Evolutionary conservation across 495 filamentous ascomycete genomes (phyloP).

Genomic region (Penicillium parvum): DNA sequence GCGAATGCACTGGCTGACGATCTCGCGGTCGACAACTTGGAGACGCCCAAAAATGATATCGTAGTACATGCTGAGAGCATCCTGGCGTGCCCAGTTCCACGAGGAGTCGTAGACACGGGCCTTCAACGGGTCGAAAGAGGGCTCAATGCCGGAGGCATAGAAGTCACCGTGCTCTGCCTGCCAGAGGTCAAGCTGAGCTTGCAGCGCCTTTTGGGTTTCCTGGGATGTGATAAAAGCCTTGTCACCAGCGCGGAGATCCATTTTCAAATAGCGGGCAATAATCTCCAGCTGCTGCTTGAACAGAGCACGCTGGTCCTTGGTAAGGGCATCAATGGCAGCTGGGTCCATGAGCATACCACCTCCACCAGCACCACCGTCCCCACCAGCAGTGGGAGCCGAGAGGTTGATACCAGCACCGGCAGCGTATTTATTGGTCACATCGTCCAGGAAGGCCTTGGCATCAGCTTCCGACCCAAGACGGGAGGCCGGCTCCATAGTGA

Average conservation of each 20-base stretch:
- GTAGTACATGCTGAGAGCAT: conserved; percentile 97
- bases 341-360: conserved; percentile 98
- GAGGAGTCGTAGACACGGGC: conserved; percentile 96
- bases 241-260: conserved; percentile 92
- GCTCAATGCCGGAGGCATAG: conserved; percentile 92
- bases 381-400: conserved; percentile 68
- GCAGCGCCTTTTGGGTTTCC: conserved; percentile 77
- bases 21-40: conserved; percentile 90
- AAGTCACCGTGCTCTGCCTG: conserved; percentile 91
- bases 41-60: conserved; percentile 98
- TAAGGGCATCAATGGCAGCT: conserved; percentile 91
- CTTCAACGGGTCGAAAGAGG: conserved; percentile 87
- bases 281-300: conserved; percentile 98
- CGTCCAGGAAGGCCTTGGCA: conserved; percentile 87
- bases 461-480: conserved; percentile 86
- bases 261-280: conserved; percentile 91
- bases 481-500: conserved; percentile 86
- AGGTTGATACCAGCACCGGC: conserved; percentile 78
- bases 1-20: conserved; percentile 95
- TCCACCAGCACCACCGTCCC: conserved; percentile 64
- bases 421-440: conserved; percentile 85
- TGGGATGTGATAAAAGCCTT: conserved; percentile 83
- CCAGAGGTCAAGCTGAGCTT: conserved; percentile 93
- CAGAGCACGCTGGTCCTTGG: conserved; percentile 87
- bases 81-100: conserved; percentile 99